These are phyloP conservation scores for Tricholoma bakamatsutake DNA, from an alignment of 768 basidiomycete species.

Conservation along the genomic window DNA sequence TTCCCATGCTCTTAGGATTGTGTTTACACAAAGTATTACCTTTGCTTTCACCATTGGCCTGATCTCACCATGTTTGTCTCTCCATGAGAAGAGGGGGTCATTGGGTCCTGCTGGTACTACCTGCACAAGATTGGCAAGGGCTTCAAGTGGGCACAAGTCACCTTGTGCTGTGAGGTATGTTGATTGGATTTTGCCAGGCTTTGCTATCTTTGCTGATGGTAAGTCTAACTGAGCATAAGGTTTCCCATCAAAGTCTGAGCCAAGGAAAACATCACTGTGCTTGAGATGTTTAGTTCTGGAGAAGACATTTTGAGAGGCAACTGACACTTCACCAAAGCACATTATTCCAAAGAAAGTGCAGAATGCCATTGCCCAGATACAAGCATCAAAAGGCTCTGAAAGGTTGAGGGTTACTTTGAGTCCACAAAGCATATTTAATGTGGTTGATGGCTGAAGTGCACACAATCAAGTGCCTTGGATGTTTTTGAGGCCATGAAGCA, in stretches of 20 bases:
- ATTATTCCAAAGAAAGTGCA: too few relatives aligned
- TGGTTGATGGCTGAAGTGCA: constrained; percentile 5
- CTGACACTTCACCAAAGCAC: constrained; percentile 33
- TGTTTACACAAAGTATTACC: not conserved
- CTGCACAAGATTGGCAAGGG: not conserved
- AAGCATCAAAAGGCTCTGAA: too few relatives aligned
- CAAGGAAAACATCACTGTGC: not conserved
- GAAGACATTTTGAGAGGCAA: constrained; percentile 9
- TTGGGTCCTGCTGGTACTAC: not conserved
- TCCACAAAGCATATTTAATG: constrained; percentile 3
- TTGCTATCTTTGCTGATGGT: not conserved
- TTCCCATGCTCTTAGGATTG: not conserved
- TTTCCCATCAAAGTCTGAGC: not conserved
- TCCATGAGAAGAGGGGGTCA: not conserved
- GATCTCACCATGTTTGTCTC: not conserved
- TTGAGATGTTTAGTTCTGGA: constrained; percentile 10
- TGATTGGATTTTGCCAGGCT: not conserved
- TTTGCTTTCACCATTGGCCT: not conserved
- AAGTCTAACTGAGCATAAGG: not conserved
- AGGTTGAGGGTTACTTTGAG: too few relatives aligned
- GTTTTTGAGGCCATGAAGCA: constrained; percentile 4
- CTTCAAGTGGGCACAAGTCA: not conserved
- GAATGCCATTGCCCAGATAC: too few relatives aligned
- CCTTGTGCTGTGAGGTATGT: not conserved
- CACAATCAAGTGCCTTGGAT: not conserved